Base-by-base conservation (phyloP, 768 basidiomycete genomes). In the Mycena kentingensis region DNA sequence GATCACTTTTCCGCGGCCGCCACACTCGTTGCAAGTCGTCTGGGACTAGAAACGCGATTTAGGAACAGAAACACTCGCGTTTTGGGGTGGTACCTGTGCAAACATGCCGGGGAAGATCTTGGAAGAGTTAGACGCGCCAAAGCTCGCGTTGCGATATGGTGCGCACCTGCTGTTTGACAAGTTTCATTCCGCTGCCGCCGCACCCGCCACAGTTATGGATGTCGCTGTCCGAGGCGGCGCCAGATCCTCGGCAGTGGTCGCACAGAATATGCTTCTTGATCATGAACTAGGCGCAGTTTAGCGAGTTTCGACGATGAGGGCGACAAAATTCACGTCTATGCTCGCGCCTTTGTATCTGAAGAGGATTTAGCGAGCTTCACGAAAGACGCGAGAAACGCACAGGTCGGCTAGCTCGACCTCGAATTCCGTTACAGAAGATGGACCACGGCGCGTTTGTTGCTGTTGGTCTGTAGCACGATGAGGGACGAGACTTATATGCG, bases 101-200 rank as follows among this genome's bases (percentile, higher is more conserved):
- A 87, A 90, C 95, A 97, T 97, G 22, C 94, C 95, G 2, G 95
- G 94, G 78, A 96, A 95, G 55, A 99, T 90, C 73, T 74, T 25
- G 18, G 19, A 19, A 46, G n/a, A 8, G 10, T 2, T n/a, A 43
- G 22, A 27, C 42, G 19, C 24, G 25, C 18, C 5, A 11, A 16
- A 19, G 11, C 1, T 24, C 21, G 28, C 42, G 16, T 5, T 11
- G 26, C n/a, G 27, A n/a, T 7, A 32, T 2, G 16, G n/a, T 18
- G 22, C 34, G 19, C 50, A 75, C 77, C 70, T 95, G 97, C 65
- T 97, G 93, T 49, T 91, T 86, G 42, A 86, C 81, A 21, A 97
- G 68, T 64, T 90, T 88, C 47, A 96, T 79, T 31, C 97, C 97
- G 43, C 83, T 75, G 18, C 97, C 97, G 46, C 82, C 79, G 65